Evolutionary conservation across 108 stramenopile genomes (phyloP).

Genomic region (Nitzschia sp.): DNA sequence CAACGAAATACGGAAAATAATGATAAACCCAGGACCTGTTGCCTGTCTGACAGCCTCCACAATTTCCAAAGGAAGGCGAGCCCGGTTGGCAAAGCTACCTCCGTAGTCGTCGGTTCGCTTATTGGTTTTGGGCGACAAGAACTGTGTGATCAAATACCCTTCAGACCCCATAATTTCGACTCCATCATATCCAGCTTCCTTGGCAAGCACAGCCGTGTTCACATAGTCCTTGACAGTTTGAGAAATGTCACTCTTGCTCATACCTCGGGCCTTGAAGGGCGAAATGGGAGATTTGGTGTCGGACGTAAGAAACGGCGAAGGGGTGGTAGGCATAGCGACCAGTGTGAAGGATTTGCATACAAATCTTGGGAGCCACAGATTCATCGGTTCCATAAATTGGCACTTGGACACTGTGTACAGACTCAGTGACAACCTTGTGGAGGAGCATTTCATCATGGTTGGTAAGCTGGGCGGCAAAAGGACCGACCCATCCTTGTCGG

Average conservation of each 20-base stretch:
- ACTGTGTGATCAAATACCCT: constrained; percentile 97
- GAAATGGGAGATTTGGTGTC: constrained; percentile 89
- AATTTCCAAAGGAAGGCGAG: constrained; percentile 89
- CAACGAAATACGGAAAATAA: constrained; percentile 95
- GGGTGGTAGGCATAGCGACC: constrained; percentile 97
- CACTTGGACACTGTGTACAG: constrained; percentile 81
- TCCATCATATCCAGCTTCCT: constrained; percentile 95
- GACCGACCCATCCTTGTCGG: constrained; percentile 86
- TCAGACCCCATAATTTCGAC: constrained; percentile 98
- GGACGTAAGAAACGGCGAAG: constrained; percentile 84
- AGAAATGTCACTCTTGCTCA: constrained; percentile 68
- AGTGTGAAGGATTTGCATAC: constrained; percentile 91
- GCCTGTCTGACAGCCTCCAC: constrained; percentile 82
- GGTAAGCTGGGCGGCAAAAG: constrained; percentile 89
- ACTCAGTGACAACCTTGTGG: constrained; percentile 87
- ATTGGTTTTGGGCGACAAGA: constrained; percentile 87
- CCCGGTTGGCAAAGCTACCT: constrained; percentile 88
- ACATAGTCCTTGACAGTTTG: constrained; percentile 89
- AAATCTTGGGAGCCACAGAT: constrained; percentile 59
- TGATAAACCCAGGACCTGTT: constrained; percentile 87
- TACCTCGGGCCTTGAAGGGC: constrained; percentile 74
- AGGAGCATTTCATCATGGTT: constrained; percentile 73
- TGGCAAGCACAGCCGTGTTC: constrained; percentile 80
- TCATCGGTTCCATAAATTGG: constrained; percentile 43
- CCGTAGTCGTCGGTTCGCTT: constrained; percentile 92